Conservation (phyloP, 345 rosid genomes). For the Populus nigra region DNA sequence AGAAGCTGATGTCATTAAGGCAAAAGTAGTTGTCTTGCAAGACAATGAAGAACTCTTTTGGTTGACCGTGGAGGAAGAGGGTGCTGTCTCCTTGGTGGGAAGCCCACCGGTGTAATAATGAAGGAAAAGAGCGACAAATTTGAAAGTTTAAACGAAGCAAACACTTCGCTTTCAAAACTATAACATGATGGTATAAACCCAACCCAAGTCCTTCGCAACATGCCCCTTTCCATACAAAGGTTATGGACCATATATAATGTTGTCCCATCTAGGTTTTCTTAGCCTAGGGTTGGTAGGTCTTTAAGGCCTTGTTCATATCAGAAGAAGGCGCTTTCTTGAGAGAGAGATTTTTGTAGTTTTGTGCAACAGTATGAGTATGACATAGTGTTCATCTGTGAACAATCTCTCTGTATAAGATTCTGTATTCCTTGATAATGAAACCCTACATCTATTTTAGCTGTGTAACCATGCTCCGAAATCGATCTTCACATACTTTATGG, state of each 20-base stretch:
- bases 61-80: neutral
- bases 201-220: neutral
- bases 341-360: neutral
- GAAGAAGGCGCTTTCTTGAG: neutral
- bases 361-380: neutral
- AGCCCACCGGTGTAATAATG: conserved; percentile 4
- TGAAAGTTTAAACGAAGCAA: neutral
- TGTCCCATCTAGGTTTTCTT: conserved; percentile 9
- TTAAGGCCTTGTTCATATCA: neutral
- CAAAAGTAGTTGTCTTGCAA: too few species aligned
- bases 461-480: neutral
- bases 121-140: neutral
- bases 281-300: conserved; percentile 10
- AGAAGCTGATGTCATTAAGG: too few species aligned
- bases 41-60: neutral
- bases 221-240: conserved; percentile 25
- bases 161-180: neutral
- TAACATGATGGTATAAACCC: neutral
- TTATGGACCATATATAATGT: neutral
- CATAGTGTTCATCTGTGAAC: neutral
- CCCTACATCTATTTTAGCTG: neutral
- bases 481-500: neutral
- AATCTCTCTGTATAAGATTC: neutral
- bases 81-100: conserved; percentile 13
- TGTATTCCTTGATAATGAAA: neutral